Conservation (phyloP, 805 yeast species). For the Spathaspora hagerdaliae region DNA sequence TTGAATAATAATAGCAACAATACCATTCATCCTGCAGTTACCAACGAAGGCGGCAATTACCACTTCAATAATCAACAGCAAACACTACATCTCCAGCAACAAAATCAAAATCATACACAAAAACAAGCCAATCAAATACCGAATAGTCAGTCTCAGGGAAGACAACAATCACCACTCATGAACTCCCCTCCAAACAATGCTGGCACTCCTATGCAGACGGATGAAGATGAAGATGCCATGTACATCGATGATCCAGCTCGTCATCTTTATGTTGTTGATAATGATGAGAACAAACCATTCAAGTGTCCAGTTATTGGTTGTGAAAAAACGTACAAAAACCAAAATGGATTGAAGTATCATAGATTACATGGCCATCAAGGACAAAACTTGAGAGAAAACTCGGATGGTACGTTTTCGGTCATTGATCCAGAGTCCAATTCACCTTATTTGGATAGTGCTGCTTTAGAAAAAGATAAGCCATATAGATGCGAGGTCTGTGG, state of each 20-base stretch:
- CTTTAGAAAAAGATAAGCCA: slow-evolving; percentile 96
- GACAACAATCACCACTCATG: slow-evolving; percentile 14
- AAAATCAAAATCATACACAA: slow-evolving; percentile 13
- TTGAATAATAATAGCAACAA: slow-evolving; percentile 36
- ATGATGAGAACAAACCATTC: slow-evolving; percentile 89
- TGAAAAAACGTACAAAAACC: slow-evolving; percentile 95
- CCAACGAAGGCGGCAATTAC: slow-evolving; percentile 4
- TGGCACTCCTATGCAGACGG: slow-evolving; percentile 31
- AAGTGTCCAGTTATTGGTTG: slow-evolving; percentile 98
- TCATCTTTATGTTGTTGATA: slow-evolving; percentile 87
- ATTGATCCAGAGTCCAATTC: slow-evolving; percentile 88
- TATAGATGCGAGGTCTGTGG: slow-evolving; percentile 98
- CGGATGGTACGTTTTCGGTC: slow-evolving; percentile 89
- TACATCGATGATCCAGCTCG: slow-evolving; percentile 97
- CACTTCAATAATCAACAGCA: slow-evolving; percentile 10
- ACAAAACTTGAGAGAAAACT: slow-evolving; percentile 83
- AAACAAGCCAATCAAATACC: slow-evolving; percentile 15
- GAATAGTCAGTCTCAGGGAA: slow-evolving; percentile 7
- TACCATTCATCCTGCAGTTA: slow-evolving; percentile 7
- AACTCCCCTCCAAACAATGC: slow-evolving; percentile 9
- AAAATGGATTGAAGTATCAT: slow-evolving; percentile 95
- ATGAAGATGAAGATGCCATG: slow-evolving; percentile 62
- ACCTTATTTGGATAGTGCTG: slow-evolving; percentile 90
- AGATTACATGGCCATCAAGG: slow-evolving; percentile 95
- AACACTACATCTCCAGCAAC: slow-evolving; percentile 14